Conservation (phyloP, 257 asterid genomes). For the Phtheirospermum japonicum region DNA sequence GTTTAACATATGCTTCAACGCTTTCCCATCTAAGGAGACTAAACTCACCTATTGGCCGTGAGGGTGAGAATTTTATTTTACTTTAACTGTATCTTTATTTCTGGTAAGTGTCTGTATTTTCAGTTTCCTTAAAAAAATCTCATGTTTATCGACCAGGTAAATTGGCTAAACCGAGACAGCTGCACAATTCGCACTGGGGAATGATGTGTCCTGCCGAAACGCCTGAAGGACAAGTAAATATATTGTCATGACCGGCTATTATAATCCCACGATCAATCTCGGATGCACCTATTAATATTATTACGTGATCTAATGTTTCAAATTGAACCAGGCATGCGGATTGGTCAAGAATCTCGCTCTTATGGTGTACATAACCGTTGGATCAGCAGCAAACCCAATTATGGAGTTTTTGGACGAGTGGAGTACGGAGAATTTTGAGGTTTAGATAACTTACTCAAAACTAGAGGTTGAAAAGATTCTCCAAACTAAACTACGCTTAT, state of each 20-base stretch:
- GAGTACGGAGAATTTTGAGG: constrained; percentile 90
- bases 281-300: neutral
- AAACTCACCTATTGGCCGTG: constrained; percentile 89
- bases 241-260: neutral
- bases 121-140: neutral
- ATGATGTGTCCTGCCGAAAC: constrained; percentile 97
- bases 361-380: constrained; percentile 93
- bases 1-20: constrained; percentile 84
- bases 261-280: neutral
- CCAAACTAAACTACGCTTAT: neutral
- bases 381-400: constrained; percentile 84
- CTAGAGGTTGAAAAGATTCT: too few relatives aligned
- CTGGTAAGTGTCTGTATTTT: neutral
- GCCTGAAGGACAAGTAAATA: constrained; percentile 80
- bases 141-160: constrained; percentile 43
- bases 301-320: neutral
- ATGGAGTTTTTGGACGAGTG: constrained; percentile 86
- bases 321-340: constrained; percentile 73
- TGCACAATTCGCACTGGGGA: constrained; percentile 94
- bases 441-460: neutral
- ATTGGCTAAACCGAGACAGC: constrained; percentile 83
- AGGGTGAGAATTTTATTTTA: constrained; percentile 42
- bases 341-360: constrained; percentile 84
- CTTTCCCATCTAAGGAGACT: constrained; percentile 80
- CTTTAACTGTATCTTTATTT: neutral